Percentiles rank a stretch among this genome's conserved stretches.
Conservation (phyloP, 2,329 filamentous ascomycete species). For the Colletotrichum higginsianum region DNA sequence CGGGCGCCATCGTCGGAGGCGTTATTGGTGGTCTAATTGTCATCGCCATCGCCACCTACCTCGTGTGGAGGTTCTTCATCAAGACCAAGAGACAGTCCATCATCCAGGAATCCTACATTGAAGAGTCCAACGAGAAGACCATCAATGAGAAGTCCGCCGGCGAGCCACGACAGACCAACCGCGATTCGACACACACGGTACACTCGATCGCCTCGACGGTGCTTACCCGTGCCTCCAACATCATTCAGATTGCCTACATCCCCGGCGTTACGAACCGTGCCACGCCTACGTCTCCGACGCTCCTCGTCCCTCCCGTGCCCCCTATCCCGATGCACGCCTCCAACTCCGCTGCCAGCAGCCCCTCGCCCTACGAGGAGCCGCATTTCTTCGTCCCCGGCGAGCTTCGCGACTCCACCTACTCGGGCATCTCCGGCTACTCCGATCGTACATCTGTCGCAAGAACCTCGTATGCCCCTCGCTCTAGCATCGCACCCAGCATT, state of each 20-base stretch:
- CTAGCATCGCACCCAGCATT: conserved; percentile 87
- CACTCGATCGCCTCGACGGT: conserved; percentile 96
- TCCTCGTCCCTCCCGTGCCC: conserved; percentile 92
- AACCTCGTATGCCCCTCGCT: conserved; percentile 72
- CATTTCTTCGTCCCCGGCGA: conserved; percentile 96
- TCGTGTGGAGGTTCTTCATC: conserved; percentile 91
- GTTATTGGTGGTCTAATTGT: conserved; percentile 87
- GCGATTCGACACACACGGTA: conserved; percentile 87
- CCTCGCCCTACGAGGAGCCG: conserved; percentile 77
- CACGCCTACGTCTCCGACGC: conserved; percentile 83
- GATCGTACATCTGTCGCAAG: conserved; percentile 74
- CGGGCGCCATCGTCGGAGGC: conserved; percentile 91
- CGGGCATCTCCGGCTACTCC: conserved; percentile 76
- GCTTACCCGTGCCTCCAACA: conserved; percentile 95
- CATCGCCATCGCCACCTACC: conserved; percentile 81
- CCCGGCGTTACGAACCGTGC: conserved; percentile 96
- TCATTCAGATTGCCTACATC: conserved; percentile 99
- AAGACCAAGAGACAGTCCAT: conserved; percentile 81
- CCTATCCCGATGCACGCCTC: conserved; percentile 83
- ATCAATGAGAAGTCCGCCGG: conserved; percentile 68
- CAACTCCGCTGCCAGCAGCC: conserved; percentile 63
- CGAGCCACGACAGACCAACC: conserved; percentile 67
- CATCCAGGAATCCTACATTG: conserved; percentile 68
- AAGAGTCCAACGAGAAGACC: conserved; percentile 71
- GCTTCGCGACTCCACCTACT: conserved; percentile 92